A percentile compares a stretch with the other conserved stretches of the same genome.
Evolutionary conservation across 2,329 filamentous ascomycete species (phyloP).

Genomic region (Pseudogymnoascus sp.): DNA sequence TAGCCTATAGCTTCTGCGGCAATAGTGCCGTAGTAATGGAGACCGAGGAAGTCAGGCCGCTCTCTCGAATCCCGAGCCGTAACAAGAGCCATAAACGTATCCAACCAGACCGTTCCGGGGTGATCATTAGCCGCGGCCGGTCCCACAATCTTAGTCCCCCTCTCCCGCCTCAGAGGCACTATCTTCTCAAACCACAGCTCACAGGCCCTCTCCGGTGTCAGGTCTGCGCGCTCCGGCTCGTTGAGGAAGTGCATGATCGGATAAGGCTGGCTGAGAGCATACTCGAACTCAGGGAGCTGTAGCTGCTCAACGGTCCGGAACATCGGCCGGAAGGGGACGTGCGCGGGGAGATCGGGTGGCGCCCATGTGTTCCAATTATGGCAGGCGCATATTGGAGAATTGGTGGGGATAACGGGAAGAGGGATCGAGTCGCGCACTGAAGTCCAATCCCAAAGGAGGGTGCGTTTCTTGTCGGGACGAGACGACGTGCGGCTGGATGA

Average conservation of each 20-base stretch:
- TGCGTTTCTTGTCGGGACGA: constrained; percentile 28
- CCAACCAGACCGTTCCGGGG: constrained; percentile 34
- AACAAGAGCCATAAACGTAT: constrained; percentile 34
- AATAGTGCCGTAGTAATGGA: constrained; percentile 37
- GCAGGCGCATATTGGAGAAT: constrained; percentile 30
- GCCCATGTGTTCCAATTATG: constrained; percentile 37
- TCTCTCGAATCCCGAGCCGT: constrained; percentile 29
- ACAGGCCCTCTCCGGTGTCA: constrained; percentile 31
- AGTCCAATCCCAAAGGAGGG: constrained; percentile 38
- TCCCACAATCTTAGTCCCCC: constrained; percentile 32
- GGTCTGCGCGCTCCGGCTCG: constrained; percentile 36
- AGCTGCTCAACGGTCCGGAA: constrained; percentile 33
- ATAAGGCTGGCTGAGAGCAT: constrained; percentile 16
- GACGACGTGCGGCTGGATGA: not conserved
- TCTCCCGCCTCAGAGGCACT: constrained; percentile 29
- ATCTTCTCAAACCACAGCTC: constrained; percentile 33
- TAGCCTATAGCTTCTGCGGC: constrained; percentile 30
- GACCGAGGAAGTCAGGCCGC: constrained; percentile 35
- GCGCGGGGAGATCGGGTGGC: constrained; percentile 30
- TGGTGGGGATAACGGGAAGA: constrained; percentile 32
- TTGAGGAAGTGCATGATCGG: constrained; percentile 39
- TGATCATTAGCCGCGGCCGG: constrained; percentile 34
- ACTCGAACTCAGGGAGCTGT: constrained; percentile 24
- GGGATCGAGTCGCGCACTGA: constrained; percentile 30
- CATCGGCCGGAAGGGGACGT: constrained; percentile 35